Evolutionary conservation across 768 basidiomycete genomes (phyloP), one percentile per base, ranked within the genome.

Genomic region (Boletus speciosus): DNA sequence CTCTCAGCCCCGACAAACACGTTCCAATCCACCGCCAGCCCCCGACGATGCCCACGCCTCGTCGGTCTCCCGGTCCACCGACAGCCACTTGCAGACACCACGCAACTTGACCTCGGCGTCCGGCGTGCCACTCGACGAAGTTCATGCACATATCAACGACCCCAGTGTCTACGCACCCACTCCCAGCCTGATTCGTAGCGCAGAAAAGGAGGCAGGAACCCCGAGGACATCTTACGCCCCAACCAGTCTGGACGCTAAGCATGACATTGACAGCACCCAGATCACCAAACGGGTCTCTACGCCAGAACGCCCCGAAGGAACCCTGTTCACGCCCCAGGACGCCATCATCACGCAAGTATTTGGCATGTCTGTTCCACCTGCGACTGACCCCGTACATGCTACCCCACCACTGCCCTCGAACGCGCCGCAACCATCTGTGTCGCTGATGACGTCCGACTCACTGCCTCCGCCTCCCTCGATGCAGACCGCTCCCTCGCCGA

Each of bases 291-390:
- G n/a, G 9, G 35, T n/a, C 44, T 9, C 45, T 29, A 10, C 40
- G 5, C 56, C 37, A 7, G 52, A 51, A 23, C 52, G 14, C 15
- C 41, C 19, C 12, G 25, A 56, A 44, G 38, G 25, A 14, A 39
- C 51, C n/a, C 49, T 61, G 12, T 67, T 66, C 61, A 85, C 85
- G 1, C 84, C 84, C 31, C 86, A 88, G 61, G 86, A 88, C 67
- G 76, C 75, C 21, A 68, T 83, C 47, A 67, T 88, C n/a, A 77
- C 81, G 31, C 79, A 80, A 50, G 71, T 64, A 49, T 49, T 67
- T 19, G 54, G 62, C 41, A 59, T 41, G 32, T 56, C 58, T 9
- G 36, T 38, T 31, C 44, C 37, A 19, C 49, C 56, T 10, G 38
- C 40, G 38, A 29, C 52, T 3, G 51, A 63, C 40, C 21, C 39